Percentiles rank a stretch among this genome's conserved stretches.
Evolutionary conservation across 2,329 filamentous ascomycete genomes (phyloP).

Genomic region (Metarhizium sp.): DNA sequence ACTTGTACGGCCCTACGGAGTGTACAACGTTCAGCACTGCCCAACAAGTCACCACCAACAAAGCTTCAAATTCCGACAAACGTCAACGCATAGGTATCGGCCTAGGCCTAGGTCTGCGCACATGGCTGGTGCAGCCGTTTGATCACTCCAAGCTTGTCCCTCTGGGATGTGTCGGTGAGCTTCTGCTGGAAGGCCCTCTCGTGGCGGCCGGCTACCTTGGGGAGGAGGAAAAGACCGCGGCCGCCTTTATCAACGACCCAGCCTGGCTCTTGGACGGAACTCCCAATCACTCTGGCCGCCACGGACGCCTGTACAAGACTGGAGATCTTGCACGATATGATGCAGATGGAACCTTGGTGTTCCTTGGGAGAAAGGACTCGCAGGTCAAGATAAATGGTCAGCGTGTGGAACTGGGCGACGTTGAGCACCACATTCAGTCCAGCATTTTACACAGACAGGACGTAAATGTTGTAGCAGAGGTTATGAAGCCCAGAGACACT

Average conservation of each 20-base stretch:
- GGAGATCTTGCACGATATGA: not conserved
- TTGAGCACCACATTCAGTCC: not conserved
- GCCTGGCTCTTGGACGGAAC: not conserved
- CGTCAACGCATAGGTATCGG: not conserved
- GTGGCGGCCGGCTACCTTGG: not conserved
- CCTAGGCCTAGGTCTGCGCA: not conserved
- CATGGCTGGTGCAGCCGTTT: not conserved
- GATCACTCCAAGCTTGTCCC: not conserved
- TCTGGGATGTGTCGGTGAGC: not conserved
- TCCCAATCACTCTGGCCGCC: not conserved
- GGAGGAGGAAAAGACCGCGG: conserved; percentile 14
- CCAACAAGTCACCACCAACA: not conserved
- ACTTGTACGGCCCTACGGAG: not conserved
- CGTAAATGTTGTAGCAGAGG: conserved; percentile 4
- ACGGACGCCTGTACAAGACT: not conserved
- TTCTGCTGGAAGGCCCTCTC: not conserved
- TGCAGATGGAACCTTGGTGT: not conserved
- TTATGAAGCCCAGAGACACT: not conserved
- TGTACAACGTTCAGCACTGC: not conserved
- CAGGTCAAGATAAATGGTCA: not conserved
- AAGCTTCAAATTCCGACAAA: not conserved
- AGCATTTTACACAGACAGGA: conserved; percentile 30
- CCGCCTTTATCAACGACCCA: conserved; percentile 9
- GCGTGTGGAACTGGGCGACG: not conserved
- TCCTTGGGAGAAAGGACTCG: not conserved